Percentiles rank a stretch among this genome's conserved stretches.
Conservation (phyloP, 2,329 filamentous ascomycete genomes). For the Cucurbitaria berberidis region DNA sequence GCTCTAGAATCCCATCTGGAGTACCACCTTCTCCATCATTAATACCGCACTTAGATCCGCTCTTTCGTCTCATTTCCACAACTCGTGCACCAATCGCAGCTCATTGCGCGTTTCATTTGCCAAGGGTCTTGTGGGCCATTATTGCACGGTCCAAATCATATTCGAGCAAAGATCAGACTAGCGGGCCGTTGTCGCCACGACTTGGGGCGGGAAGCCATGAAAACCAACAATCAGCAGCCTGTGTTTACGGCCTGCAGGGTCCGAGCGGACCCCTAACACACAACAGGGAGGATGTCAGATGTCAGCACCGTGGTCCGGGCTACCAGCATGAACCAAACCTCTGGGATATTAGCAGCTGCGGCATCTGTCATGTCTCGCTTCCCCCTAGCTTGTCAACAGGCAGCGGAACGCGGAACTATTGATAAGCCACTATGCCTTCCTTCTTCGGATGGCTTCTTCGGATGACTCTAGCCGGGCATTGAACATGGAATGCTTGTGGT, state of each 20-base stretch:
- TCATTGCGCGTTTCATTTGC: constrained; percentile 10
- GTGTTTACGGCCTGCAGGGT: constrained; percentile 7
- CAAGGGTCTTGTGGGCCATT: constrained; percentile 11
- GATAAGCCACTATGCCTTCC: constrained; percentile 9
- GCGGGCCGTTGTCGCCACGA: constrained; percentile 30
- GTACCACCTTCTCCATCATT: neutral
- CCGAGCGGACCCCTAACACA: constrained; percentile 12
- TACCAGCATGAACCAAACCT: constrained; percentile 12
- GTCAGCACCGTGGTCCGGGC: constrained; percentile 14
- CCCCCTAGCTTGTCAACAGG: constrained; percentile 11
- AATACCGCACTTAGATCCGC: neutral
- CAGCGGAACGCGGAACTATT: constrained; percentile 15
- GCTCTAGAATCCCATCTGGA: neutral
- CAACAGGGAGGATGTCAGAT: constrained; percentile 12
- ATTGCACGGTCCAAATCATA: constrained; percentile 16
- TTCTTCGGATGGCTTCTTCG: constrained; percentile 12
- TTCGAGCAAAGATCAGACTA: constrained; percentile 24
- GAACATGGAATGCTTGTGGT: constrained; percentile 9
- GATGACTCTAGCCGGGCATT: constrained; percentile 8
- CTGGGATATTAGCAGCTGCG: constrained; percentile 14
- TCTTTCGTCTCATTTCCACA: constrained; percentile 6
- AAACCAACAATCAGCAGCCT: constrained; percentile 8
- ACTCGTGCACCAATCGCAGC: constrained; percentile 6
- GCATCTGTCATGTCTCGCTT: neutral
- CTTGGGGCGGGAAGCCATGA: constrained; percentile 30